Evolutionary conservation across 306 rosid genomes (phyloP).

Genomic region (Cicer chorassanicum): DNA sequence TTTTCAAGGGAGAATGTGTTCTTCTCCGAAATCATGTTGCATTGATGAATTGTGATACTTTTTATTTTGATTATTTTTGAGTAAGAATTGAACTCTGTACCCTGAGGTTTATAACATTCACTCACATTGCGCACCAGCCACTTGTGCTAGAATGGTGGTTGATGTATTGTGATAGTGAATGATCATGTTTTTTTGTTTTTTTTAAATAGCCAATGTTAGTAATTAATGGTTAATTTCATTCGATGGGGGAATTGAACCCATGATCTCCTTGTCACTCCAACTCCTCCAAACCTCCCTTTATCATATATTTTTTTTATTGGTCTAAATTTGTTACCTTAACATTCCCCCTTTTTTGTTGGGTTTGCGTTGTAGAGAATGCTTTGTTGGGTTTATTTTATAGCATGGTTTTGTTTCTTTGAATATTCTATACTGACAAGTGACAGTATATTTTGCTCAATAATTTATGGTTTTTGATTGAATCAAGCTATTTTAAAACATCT

Average conservation of each 20-base stretch:
- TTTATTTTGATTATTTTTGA: background rate
- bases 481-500: constrained; percentile 12
- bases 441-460: background rate
- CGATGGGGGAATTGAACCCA: too few species aligned
- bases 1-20: background rate
- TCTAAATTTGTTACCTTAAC: constrained; percentile 11
- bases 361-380: background rate
- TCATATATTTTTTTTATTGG: constrained; percentile 1
- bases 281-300: too few species aligned
- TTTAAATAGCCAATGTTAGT: too few species aligned
- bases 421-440: background rate
- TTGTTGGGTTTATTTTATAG: background rate
- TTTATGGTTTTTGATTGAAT: constrained; percentile 4
- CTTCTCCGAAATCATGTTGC: background rate
- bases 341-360: background rate
- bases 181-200: too few species aligned
- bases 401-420: constrained; percentile 8
- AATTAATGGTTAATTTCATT: too few species aligned
- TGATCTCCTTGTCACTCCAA: too few species aligned
- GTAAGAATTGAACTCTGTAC: too few species aligned
- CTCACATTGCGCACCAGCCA: too few species aligned
- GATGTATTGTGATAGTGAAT: too few species aligned
- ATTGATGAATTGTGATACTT: background rate
- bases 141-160: too few species aligned
- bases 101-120: too few species aligned